Percentiles rank a stretch among this genome's conserved stretches.
These are phyloP conservation scores for Effrenium voratum DNA, from an alignment of 73 alveolate species.

Conservation along the genomic window DNA sequence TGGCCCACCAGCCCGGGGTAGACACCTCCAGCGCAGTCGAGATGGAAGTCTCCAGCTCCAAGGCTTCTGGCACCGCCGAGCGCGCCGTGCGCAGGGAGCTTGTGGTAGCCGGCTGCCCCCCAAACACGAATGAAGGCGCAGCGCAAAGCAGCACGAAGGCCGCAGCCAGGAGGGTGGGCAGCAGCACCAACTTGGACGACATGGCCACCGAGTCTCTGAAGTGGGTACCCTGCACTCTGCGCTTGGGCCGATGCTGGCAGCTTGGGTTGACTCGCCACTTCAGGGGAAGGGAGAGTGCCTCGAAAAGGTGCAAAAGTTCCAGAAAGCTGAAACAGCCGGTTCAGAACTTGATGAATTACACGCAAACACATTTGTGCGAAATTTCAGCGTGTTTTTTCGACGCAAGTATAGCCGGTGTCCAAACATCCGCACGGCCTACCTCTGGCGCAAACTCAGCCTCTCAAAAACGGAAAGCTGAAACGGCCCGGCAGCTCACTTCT, in stretches of 20 bases:
- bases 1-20: conserved; percentile 86
- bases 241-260: no score
- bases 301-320: no score
- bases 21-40: conserved; percentile 73
- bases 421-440: neutral
- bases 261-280: no score
- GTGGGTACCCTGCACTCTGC: no score
- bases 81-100: conserved; percentile 55
- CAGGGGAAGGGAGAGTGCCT: no score
- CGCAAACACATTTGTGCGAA: no score
- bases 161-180: conserved; percentile 4
- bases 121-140: conserved; percentile 50
- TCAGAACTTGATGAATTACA: no score
- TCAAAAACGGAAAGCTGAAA: neutral
- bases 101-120: conserved; percentile 35
- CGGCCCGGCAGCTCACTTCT: neutral
- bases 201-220: no score
- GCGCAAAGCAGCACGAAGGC: conserved; percentile 52
- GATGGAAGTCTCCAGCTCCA: conserved; percentile 48
- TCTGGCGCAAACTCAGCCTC: neutral
- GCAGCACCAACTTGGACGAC: conserved; percentile 73
- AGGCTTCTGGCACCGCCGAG: conserved; percentile 62
- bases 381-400: no score
- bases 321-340: no score
- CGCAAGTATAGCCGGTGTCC: no score